Evolutionary conservation across 2,329 filamentous ascomycete genomes (phyloP), one percentile per base, ranked within the genome.

Genomic region (Pyrenophora tritici-repentis): DNA sequence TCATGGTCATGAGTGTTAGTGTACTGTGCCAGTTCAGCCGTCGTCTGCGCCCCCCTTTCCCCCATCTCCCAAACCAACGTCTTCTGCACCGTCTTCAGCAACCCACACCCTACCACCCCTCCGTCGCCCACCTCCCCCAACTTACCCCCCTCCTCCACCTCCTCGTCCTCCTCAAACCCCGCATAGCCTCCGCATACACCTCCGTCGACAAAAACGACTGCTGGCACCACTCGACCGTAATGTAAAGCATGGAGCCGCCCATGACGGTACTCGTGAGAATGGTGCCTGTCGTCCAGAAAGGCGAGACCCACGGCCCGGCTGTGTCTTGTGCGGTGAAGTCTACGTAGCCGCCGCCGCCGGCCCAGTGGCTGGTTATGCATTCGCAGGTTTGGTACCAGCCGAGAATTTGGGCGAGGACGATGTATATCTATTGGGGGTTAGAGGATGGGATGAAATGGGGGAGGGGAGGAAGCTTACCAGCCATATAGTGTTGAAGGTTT

Each of bases 381-480:
- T 68, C 50, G 59, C 76, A 79, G 2, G 67, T 77, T 46, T 74
- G 72, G 54, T 75, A 76, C 17, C 61, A 61, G 7, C 77, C 77
- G 12, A 74, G 71, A 0, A 76, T 76, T 47, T 79, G 75, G 3
- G 74, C 73, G 17, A 73, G 31, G 0, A 64, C 61, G 13, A 64
- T 62, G 10, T 59, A 62, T 6, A 61, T 35, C 56, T 58, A 24
- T 8, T 6, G 18, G 13, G 12, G 12, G 20, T 29, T 13, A 29
- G 14, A n/a, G 10, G 4, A 13, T 2, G 3, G 5, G 0, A 22
- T 20, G 33, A 10, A 6, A 17, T 26, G 31, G 12, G 12, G 4
- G 14, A 13, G 20, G 2, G 5, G 10, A 29, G 26, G 26, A 10
- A 2, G 26, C 58, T 50, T 31, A 66, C 54, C 2, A 78, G 63